These are phyloP conservation scores for Phyllosticta citribraziliensis DNA, from an alignment of 2,329 filamentous ascomycete species.

Conservation along the genomic window DNA sequence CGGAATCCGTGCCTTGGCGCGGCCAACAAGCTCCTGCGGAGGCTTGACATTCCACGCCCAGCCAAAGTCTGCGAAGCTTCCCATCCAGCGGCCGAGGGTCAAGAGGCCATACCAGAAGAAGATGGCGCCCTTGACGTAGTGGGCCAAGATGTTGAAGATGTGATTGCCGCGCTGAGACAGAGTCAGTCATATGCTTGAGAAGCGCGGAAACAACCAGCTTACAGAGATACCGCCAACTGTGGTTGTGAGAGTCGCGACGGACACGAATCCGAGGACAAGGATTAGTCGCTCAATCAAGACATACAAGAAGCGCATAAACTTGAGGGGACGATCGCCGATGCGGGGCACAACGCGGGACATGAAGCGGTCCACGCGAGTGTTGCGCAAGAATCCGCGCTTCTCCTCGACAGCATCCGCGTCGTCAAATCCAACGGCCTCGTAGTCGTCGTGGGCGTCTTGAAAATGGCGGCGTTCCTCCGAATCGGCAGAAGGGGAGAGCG, in stretches of 20 bases:
- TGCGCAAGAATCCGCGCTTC: conserved; percentile 37
- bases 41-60: conserved; percentile 94
- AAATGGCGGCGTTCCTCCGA: conserved; percentile 29
- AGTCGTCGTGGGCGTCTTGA: conserved; percentile 40
- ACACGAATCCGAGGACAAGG: conserved; percentile 66
- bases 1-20: conserved; percentile 53
- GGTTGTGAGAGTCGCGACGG: conserved; percentile 61
- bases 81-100: conserved; percentile 81
- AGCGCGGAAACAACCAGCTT: conserved; percentile 31
- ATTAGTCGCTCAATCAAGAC: conserved; percentile 65
- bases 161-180: conserved; percentile 48
- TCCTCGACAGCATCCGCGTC: conserved; percentile 38
- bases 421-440: conserved; percentile 24
- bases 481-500: conserved; percentile 47
- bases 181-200: conserved; percentile 9
- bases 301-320: conserved; percentile 51
- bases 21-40: conserved; percentile 43
- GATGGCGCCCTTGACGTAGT: conserved; percentile 89
- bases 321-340: conserved; percentile 45
- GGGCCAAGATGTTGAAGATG: conserved; percentile 78
- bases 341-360: conserved; percentile 46
- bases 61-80: conserved; percentile 79
- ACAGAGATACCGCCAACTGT: conserved; percentile 79
- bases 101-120: conserved; percentile 91
- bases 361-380: conserved; percentile 39